Evolutionary conservation across 805 yeast genomes (phyloP).

Genomic region (Naumovozyma baii): DNA sequence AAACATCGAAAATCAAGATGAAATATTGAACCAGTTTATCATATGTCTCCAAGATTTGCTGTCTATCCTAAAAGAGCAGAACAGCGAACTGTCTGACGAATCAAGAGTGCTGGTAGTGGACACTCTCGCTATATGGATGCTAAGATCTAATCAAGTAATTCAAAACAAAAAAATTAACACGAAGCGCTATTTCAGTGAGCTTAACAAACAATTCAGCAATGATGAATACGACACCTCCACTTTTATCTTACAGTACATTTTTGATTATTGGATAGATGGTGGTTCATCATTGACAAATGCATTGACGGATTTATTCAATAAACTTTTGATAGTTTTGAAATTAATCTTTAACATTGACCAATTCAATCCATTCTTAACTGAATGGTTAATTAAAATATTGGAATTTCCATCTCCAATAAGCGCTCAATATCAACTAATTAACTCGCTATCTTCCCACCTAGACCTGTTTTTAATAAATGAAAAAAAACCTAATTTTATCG

Average conservation of each 20-base stretch:
- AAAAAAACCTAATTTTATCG: constrained; percentile 38
- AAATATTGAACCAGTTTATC: constrained; percentile 4
- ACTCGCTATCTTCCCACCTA: constrained; percentile 42
- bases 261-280: constrained; percentile 63
- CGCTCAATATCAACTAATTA: constrained; percentile 53
- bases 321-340: constrained; percentile 37
- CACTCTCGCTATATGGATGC: constrained; percentile 53
- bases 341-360: constrained; percentile 13
- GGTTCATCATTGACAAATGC: constrained; percentile 66
- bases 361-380: constrained; percentile 21
- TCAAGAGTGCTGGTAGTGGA: constrained; percentile 41
- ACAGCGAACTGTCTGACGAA: constrained; percentile 6
- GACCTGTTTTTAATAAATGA: constrained; percentile 35
- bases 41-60: constrained; percentile 5
- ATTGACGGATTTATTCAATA: constrained; percentile 48
- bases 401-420: constrained; percentile 38
- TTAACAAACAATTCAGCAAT: constrained; percentile 12
- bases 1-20: not conserved
- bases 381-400: constrained; percentile 42
- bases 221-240: constrained; percentile 22
- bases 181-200: constrained; percentile 4
- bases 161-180: constrained; percentile 13
- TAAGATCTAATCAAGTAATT: constrained; percentile 40
- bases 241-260: constrained; percentile 40
- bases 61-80: constrained; percentile 4